Evolutionary conservation across 148 eudicot species (phyloP), one percentile per base, ranked within the genome.

Genomic region (Persicaria maculosa): DNA sequence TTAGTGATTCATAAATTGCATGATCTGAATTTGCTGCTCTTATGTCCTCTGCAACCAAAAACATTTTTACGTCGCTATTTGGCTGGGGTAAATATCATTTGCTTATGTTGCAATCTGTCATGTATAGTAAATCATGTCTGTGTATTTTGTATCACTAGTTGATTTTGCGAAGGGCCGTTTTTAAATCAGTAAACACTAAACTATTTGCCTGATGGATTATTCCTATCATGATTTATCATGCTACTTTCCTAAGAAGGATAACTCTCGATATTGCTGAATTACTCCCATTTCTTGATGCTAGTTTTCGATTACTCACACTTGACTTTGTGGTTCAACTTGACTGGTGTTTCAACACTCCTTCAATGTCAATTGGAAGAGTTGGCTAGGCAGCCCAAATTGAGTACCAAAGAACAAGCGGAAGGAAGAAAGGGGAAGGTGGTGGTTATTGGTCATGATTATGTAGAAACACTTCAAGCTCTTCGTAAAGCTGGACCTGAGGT

Each of bases 401-500:
- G 71, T 44, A 73, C 73, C 25, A 79, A 74, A 74, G 81, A 52
- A 55, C 52, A 77, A 17, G 80, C 74, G 55, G 82, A 78, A 58
- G 74, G 74, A 61, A 74, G 81, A 77, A 86, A 78, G 50, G 80
- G 85, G 47, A 89, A 77, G 45, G 58, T 91, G 53, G 75, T 83
- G 48, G 93, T 88, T 36, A 90, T 94, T 31, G 98, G 98, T 73
- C 97, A 94, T 75, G 92, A 90, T 77, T 85, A 86, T 25, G 86
- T 90, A 40, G 98, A 94, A 83, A 97, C 98, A 43, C 93, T 94
- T 43, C 88, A 88, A 84, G 98, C 98, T 73, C 95, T 94, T 79
- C 85, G 84, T 62, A 87, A 78, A 65, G 90, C 93, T 19, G 85
- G 84, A 69, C 84, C 89, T 16, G 88, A 88, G 98, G 98, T 94